phyloP scores from a whole-genome alignment of 1,284 basidiomycete species.

The Pholiota adiposa region DNA sequence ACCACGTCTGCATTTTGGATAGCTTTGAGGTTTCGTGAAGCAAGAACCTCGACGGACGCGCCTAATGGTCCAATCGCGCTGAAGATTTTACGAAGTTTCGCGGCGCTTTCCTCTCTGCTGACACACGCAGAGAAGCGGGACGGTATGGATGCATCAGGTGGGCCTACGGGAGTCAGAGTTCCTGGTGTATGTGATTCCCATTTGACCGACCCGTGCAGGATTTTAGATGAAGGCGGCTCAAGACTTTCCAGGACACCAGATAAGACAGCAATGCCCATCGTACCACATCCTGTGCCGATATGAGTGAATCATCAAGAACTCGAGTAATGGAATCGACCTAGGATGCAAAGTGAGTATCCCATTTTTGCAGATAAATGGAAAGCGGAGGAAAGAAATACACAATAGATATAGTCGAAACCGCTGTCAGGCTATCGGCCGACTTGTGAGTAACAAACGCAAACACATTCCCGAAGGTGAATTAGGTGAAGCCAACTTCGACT shows the following conservation, averaged over 20 bases:
- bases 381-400: neutral
- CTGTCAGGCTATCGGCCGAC: too few relatives aligned
- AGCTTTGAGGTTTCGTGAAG: slow-evolving; percentile 75
- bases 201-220: slow-evolving; percentile 44
- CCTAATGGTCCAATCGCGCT: slow-evolving; percentile 58
- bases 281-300: slow-evolving; percentile 83
- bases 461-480: too few relatives aligned
- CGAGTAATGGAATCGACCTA: slow-evolving; percentile 42
- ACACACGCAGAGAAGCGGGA: slow-evolving; percentile 92
- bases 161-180: slow-evolving; percentile 73
- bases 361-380: slow-evolving; percentile 32
- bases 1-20: slow-evolving; percentile 83
- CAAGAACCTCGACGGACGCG: slow-evolving; percentile 69
- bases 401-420: too few relatives aligned
- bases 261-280: slow-evolving; percentile 96
- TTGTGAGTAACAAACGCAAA: slow-evolving; percentile 13
- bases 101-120: slow-evolving; percentile 76
- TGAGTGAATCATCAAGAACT: slow-evolving; percentile 11
- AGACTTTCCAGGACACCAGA: slow-evolving; percentile 87
- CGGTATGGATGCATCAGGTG: slow-evolving; percentile 73
- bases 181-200: slow-evolving; percentile 88
- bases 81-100: slow-evolving; percentile 73
- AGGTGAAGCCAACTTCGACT: too few relatives aligned
- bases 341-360: slow-evolving; percentile 66
- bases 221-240: slow-evolving; percentile 46